phyloP scores from a whole-genome alignment of 1,139 yeast genomes.

The Pichiaceae sp. region DNA sequence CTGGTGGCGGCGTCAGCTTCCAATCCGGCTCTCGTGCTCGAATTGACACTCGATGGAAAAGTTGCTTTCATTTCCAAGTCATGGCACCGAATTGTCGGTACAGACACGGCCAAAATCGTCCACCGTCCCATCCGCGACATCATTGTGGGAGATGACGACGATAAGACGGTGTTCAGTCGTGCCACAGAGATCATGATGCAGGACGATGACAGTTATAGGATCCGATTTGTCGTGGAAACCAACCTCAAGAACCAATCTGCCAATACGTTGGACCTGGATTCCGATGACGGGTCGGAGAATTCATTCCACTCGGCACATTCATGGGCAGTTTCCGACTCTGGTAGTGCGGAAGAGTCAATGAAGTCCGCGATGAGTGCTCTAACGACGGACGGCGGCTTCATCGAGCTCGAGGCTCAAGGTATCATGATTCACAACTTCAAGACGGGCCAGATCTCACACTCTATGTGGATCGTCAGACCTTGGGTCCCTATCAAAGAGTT shows the following conservation, averaged over 20 bases:
- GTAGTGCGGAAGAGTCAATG: conserved; percentile 11
- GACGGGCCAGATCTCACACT: conserved; percentile 60
- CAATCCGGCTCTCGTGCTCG: conserved; percentile 79
- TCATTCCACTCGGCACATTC: conserved; percentile 1
- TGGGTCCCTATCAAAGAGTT: conserved; percentile 52
- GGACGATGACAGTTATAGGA: conserved; percentile 73
- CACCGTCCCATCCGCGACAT: conserved; percentile 55
- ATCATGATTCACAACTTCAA: conserved; percentile 68
- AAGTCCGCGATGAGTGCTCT: conserved; percentile 1
- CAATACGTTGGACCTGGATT: conserved; percentile 6
- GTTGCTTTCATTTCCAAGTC: conserved; percentile 66
- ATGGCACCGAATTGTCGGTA: conserved; percentile 75
- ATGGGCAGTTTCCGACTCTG: conserved; percentile 16
- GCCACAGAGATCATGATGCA: conserved; percentile 65
- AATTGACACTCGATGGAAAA: conserved; percentile 69
- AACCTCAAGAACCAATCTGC: conserved; percentile 18
- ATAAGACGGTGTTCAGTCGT: conserved; percentile 56
- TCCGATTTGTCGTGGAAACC: conserved; percentile 58
- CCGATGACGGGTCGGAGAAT: background rate
- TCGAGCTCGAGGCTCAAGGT: conserved; percentile 91
- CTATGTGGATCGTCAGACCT: conserved; percentile 92
- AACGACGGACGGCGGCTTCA: conserved; percentile 42
- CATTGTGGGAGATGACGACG: conserved; percentile 58
- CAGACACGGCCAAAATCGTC: conserved; percentile 45
- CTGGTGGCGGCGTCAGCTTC: conserved; percentile 50